phyloP scores from a whole-genome alignment of 2,329 filamentous ascomycete species.

The Akanthomyces lecanii region DNA sequence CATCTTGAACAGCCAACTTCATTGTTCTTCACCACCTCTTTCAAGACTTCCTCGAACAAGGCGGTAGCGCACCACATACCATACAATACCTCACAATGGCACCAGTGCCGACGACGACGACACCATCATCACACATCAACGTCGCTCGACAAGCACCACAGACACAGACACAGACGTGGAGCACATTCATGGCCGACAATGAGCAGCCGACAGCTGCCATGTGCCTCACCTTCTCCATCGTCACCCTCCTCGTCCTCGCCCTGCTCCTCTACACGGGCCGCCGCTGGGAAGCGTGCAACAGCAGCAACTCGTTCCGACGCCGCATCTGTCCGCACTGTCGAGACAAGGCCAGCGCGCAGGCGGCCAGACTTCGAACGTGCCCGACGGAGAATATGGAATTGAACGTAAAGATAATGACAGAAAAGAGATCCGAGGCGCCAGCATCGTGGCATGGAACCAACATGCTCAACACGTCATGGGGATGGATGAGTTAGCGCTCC shows the following conservation, averaged over 20 bases:
- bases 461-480: slow-evolving; percentile 17
- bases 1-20: no score
- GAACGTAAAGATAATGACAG: background rate
- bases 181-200: background rate
- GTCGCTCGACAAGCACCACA: background rate
- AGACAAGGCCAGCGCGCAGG: background rate
- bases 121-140: background rate
- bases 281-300: background rate
- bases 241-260: slow-evolving; percentile 1
- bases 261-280: slow-evolving; percentile 5
- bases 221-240: background rate
- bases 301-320: background rate
- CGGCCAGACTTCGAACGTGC: background rate
- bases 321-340: slow-evolving; percentile 7
- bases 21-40: no score
- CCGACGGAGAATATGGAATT: background rate
- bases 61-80: background rate
- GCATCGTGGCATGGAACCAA: slow-evolving; percentile 15
- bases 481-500: slow-evolving; percentile 2
- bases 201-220: background rate
- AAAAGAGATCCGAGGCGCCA: background rate
- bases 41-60: background rate
- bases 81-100: background rate
- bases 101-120: background rate
- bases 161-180: background rate